These are phyloP conservation scores for Hypsizygus marmoreus DNA, from an alignment of 768 basidiomycete species.

Conservation along the genomic window DNA sequence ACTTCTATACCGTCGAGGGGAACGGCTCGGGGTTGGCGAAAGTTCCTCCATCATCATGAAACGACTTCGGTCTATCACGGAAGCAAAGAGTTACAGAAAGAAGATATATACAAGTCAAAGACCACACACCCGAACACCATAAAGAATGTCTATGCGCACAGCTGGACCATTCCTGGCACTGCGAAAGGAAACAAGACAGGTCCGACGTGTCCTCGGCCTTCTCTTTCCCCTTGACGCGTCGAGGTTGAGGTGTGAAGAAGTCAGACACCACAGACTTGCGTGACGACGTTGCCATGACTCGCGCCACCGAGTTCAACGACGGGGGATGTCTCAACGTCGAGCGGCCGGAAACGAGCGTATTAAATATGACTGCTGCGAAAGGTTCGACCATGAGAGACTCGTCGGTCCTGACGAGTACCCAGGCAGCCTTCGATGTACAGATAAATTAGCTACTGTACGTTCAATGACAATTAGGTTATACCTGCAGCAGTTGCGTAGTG, in stretches of 20 bases:
- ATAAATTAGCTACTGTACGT: neutral
- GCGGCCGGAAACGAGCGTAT: conserved; percentile 44
- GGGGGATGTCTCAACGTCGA: conserved; percentile 26
- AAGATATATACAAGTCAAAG: neutral
- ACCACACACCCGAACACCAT: conserved; percentile 44
- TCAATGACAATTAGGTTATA: neutral
- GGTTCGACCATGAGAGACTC: conserved; percentile 61
- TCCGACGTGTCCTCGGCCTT: conserved; percentile 33
- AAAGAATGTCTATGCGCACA: conserved; percentile 44
- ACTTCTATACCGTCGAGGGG: conserved; percentile 8
- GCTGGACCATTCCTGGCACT: conserved; percentile 50
- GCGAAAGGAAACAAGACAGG: conserved; percentile 31
- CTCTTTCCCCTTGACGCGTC: conserved; percentile 56
- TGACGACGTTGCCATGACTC: conserved; percentile 23
- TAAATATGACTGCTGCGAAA: conserved; percentile 54
- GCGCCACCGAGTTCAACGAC: conserved; percentile 17
- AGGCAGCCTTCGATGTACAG: conserved; percentile 3
- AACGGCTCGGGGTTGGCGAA: conserved; percentile 12
- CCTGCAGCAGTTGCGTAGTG: conserved; percentile 18
- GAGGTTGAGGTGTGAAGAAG: conserved; percentile 59
- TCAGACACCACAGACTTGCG: conserved; percentile 39
- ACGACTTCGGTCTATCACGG: conserved; percentile 32
- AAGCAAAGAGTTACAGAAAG: neutral
- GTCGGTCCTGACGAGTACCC: conserved; percentile 23
- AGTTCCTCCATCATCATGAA: conserved; percentile 39